Evolutionary conservation across 495 filamentous ascomycete species (phyloP).

Genomic region (Xylaria sp.): DNA sequence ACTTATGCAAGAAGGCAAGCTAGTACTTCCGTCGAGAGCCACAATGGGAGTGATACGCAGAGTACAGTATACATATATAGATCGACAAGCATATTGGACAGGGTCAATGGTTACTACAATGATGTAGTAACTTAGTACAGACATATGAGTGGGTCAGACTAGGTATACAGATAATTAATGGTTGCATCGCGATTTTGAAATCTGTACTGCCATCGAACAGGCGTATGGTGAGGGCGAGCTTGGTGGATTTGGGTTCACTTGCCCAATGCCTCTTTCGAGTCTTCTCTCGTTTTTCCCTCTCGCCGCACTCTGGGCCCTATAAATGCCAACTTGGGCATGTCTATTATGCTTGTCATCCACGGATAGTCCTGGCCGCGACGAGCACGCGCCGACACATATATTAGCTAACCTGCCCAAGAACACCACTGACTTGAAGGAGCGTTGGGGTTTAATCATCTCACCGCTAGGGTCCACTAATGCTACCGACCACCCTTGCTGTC

Average conservation of each 20-base stretch:
- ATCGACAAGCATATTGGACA: conserved; percentile 19
- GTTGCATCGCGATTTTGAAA: conserved; percentile 19
- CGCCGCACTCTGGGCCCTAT: not conserved
- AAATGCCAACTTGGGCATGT: not conserved
- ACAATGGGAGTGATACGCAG: conserved; percentile 14
- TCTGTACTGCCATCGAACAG: conserved; percentile 4
- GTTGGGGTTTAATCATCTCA: conserved; percentile 22
- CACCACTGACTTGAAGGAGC: not conserved
- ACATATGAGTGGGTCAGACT: conserved; percentile 16
- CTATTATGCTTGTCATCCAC: not conserved
- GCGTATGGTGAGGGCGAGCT: not conserved
- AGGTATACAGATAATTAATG: conserved; percentile 8
- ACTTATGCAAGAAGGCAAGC: conserved; percentile 16
- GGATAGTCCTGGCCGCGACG: not conserved
- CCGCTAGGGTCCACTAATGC: conserved; percentile 19
- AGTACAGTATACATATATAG: conserved; percentile 21
- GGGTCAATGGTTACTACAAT: conserved; percentile 22
- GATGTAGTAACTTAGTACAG: conserved; percentile 11
- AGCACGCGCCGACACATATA: not conserved
- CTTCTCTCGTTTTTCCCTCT: not conserved
- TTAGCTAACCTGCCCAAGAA: not conserved
- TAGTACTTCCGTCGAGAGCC: conserved; percentile 7
- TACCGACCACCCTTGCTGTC: conserved; percentile 10
- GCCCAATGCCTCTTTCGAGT: not conserved
- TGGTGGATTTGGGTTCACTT: conserved; percentile 6